Percentiles rank a stretch among this genome's conserved stretches.
These are phyloP conservation scores for Fusarium sp. DNA, from an alignment of 2,329 filamentous ascomycete genomes.

Conservation along the genomic window DNA sequence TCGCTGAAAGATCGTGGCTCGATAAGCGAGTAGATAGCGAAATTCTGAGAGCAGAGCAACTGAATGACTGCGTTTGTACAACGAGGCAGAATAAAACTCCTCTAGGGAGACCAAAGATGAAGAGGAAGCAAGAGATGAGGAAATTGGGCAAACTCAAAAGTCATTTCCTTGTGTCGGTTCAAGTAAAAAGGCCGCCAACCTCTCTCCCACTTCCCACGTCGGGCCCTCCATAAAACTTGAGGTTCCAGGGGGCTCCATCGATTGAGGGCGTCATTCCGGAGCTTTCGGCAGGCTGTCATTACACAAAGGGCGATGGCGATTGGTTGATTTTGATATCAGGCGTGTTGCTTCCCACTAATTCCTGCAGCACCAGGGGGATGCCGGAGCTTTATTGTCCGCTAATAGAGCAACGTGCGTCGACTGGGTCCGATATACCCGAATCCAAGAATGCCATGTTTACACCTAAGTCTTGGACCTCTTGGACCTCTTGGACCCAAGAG, in stretches of 20 bases:
- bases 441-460: slow-evolving; percentile 25
- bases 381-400: slow-evolving; percentile 34
- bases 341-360: slow-evolving; percentile 12
- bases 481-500: neutral
- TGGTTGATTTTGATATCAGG: slow-evolving; percentile 7
- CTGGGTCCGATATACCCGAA: slow-evolving; percentile 26
- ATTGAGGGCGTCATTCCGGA: slow-evolving; percentile 37
- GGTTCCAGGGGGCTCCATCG: slow-evolving; percentile 13
- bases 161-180: slow-evolving; percentile 19
- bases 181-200: slow-evolving; percentile 8
- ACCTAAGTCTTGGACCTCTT: neutral
- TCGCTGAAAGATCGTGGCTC: neutral
- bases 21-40: slow-evolving; percentile 34
- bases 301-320: slow-evolving; percentile 14
- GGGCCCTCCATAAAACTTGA: slow-evolving; percentile 2
- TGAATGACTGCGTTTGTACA: slow-evolving; percentile 31
- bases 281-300: slow-evolving; percentile 36
- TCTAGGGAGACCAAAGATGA: slow-evolving; percentile 11
- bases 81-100: slow-evolving; percentile 8
- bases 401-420: slow-evolving; percentile 23
- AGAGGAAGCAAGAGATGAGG: neutral
- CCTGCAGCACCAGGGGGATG: slow-evolving; percentile 1
- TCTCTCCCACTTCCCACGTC: slow-evolving; percentile 2
- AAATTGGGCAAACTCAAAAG: slow-evolving; percentile 14
- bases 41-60: slow-evolving; percentile 33